Percentiles rank a stretch among this genome's conserved stretches.
These are phyloP conservation scores for Backusella tuberculispora DNA, from an alignment of 192 early-diverging fungal genomes.

Conservation along the genomic window DNA sequence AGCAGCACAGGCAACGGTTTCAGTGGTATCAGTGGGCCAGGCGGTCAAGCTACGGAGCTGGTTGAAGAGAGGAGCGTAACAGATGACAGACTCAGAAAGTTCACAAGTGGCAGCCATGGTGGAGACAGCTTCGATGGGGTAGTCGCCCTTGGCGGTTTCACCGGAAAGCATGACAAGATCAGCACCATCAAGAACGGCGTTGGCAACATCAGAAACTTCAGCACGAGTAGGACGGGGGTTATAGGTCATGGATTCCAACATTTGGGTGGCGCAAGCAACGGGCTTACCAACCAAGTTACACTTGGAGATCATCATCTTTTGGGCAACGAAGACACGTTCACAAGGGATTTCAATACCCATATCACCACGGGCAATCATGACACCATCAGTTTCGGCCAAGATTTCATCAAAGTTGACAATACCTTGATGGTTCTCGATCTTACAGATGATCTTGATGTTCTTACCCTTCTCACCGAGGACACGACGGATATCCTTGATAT, in stretches of 20 bases:
- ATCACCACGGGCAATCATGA: slow-evolving; percentile 97
- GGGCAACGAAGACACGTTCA: slow-evolving; percentile 84
- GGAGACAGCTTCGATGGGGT: slow-evolving; percentile 82
- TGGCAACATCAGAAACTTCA: slow-evolving; percentile 95
- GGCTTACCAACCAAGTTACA: slow-evolving; percentile 94
- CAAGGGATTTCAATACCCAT: slow-evolving; percentile 93
- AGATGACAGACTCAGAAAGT: slow-evolving; percentile 87
- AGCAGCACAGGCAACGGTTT: slow-evolving; percentile 87
- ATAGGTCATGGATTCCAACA: slow-evolving; percentile 92
- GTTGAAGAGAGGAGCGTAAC: slow-evolving; percentile 89
- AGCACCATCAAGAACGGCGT: slow-evolving; percentile 91
- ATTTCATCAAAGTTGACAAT: slow-evolving; percentile 96
- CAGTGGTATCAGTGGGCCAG: slow-evolving; percentile 80
- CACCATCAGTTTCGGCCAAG: slow-evolving; percentile 85
- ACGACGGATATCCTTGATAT: slow-evolving; percentile 87
- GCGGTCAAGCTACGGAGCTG: slow-evolving; percentile 73
- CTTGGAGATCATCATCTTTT: slow-evolving; percentile 98
- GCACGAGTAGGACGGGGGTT: slow-evolving; percentile 96
- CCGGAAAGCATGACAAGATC: slow-evolving; percentile 97
- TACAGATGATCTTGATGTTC: slow-evolving; percentile 92
- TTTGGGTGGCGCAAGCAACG: slow-evolving; percentile 93
- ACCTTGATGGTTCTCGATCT: slow-evolving; percentile 95
- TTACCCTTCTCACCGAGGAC: slow-evolving; percentile 77
- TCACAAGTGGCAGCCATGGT: slow-evolving; percentile 71
- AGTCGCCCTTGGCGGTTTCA: slow-evolving; percentile 91